Percentiles rank a stretch among this genome's conserved stretches.
phyloP scores from a whole-genome alignment of 345 rosid genomes.

The Noccaea bulbosa region DNA sequence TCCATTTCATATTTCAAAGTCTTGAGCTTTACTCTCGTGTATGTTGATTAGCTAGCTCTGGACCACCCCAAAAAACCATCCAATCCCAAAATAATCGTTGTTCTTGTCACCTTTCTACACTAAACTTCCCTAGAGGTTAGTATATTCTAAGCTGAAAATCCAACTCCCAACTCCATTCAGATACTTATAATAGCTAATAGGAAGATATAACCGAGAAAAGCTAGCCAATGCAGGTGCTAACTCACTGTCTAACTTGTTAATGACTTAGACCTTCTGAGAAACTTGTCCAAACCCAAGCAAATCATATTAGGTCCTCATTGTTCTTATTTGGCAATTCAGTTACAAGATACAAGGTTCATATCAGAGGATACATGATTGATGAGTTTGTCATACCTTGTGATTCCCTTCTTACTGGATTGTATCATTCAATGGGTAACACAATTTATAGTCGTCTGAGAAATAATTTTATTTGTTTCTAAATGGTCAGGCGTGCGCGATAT shows the following conservation, averaged over 20 bases:
- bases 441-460: not conserved
- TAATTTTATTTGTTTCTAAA: not conserved
- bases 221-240: conserved; percentile 5
- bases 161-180: not conserved
- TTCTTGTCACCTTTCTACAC: not conserved
- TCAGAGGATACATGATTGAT: conserved; percentile 14
- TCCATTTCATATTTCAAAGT: conserved; percentile 5
- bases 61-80: not conserved
- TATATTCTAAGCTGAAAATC: conserved; percentile 11
- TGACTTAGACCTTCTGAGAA: conserved; percentile 9
- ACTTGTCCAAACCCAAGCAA: conserved; percentile 9
- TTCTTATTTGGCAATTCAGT: not conserved
- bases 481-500: conserved; percentile 85
- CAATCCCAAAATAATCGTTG: not conserved
- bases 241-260: conserved; percentile 8
- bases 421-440: not conserved
- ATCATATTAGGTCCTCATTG: not conserved
- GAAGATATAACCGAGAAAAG: not conserved
- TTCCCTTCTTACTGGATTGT: conserved; percentile 8
- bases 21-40: conserved; percentile 13
- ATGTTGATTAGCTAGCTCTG: not conserved
- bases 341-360: conserved; percentile 2
- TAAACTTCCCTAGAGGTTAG: not conserved
- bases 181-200: not conserved
- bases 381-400: conserved; percentile 3